Conservation (phyloP, 345 rosid genomes). For the Lumnitzera racemosa region DNA sequence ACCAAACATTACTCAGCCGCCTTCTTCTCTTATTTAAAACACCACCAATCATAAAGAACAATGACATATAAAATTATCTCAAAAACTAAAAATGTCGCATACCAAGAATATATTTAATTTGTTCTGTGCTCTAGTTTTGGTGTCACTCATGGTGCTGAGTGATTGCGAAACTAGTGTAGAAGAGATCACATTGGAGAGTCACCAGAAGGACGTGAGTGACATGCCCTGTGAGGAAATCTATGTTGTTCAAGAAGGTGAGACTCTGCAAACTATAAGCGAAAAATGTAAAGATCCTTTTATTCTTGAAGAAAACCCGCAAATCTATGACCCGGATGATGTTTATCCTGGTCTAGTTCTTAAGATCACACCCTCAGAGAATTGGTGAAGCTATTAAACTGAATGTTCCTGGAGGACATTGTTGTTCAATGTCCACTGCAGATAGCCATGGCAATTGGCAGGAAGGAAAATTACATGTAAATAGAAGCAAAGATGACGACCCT, state of each 20-base stretch:
- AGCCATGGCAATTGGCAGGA: too few relatives aligned
- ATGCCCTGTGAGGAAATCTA: constrained; percentile 57
- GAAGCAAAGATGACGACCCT: too few relatives aligned
- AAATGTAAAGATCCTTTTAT: constrained; percentile 71
- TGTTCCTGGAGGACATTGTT: neutral
- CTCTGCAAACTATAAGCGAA: constrained; percentile 59
- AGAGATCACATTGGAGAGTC: too few relatives aligned
- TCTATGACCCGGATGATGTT: constrained; percentile 69
- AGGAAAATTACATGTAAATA: too few relatives aligned
- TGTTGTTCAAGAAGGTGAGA: constrained; percentile 58
- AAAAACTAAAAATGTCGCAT: too few relatives aligned
- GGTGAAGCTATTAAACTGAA: neutral
- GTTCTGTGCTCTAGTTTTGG: too few relatives aligned
- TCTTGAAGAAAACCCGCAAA: constrained; percentile 71
- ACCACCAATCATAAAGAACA: too few relatives aligned
- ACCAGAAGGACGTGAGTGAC: neutral
- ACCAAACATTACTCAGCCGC: neutral
- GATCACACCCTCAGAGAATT: constrained; percentile 34
- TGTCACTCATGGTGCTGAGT: too few relatives aligned
- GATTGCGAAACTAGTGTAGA: too few relatives aligned
- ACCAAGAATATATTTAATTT: too few relatives aligned
- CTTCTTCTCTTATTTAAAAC: neutral
- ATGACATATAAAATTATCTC: too few relatives aligned
- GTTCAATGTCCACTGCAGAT: too few relatives aligned
- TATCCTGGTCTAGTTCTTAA: constrained; percentile 62